Percentiles rank a stretch among this genome's conserved stretches.
Conservation (phyloP, 2,329 filamentous ascomycete genomes). For the Colletotrichum sp. region DNA sequence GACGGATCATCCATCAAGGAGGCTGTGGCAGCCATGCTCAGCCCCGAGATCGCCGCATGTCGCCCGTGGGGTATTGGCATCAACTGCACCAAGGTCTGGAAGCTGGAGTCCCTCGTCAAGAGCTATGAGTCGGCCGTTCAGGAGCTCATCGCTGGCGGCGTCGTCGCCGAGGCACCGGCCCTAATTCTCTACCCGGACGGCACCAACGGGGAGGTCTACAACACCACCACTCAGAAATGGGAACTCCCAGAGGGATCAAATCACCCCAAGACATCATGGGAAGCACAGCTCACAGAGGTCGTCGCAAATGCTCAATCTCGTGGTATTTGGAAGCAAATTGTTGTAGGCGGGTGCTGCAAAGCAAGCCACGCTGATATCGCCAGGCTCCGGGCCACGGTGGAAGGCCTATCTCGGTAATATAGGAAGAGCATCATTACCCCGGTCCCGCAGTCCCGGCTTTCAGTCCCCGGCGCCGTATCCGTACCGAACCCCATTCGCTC, state of each 20-base stretch:
- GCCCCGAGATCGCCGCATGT: constrained; percentile 22
- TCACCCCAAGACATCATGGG: constrained; percentile 44
- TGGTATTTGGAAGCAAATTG: constrained; percentile 47
- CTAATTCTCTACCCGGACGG: constrained; percentile 73
- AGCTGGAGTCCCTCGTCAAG: constrained; percentile 59
- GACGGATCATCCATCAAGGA: constrained; percentile 53
- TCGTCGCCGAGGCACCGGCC: constrained; percentile 48
- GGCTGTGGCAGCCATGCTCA: constrained; percentile 42
- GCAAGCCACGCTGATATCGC: constrained; percentile 35
- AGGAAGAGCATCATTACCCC: neutral
- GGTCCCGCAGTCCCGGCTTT: neutral
- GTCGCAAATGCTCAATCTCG: constrained; percentile 40
- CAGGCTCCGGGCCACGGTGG: constrained; percentile 9
- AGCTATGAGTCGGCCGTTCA: constrained; percentile 57
- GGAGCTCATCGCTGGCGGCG: constrained; percentile 37
- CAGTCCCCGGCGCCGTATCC: neutral
- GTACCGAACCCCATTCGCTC: neutral
- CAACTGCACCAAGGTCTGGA: constrained; percentile 72
- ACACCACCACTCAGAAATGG: constrained; percentile 68
- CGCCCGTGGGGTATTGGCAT: constrained; percentile 68
- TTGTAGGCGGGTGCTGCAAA: constrained; percentile 61
- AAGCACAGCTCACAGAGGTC: constrained; percentile 44
- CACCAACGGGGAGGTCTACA: constrained; percentile 71
- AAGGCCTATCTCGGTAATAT: constrained; percentile 8
- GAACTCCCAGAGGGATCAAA: constrained; percentile 39